phyloP scores from a whole-genome alignment of 2,329 filamentous ascomycete genomes.

The Trichoderma polysporum region DNA sequence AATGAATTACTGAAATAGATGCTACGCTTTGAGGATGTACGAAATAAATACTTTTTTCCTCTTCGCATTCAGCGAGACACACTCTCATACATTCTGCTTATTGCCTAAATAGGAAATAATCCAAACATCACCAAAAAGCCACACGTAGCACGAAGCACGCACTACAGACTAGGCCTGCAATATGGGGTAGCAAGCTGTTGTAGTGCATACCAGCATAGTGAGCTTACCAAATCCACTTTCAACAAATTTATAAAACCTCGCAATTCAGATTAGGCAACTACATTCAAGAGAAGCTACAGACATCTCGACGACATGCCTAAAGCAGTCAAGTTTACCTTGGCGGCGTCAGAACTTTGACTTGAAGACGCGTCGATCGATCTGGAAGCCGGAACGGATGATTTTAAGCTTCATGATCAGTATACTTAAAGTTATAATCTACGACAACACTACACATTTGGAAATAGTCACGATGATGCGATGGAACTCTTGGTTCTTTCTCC shows the following conservation, averaged over 20 bases:
- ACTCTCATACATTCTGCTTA: neutral
- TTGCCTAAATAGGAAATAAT: conserved; percentile 5
- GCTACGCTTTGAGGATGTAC: too few relatives aligned
- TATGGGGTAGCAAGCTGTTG: neutral
- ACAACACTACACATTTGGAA: neutral
- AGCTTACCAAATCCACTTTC: neutral
- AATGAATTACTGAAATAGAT: neutral
- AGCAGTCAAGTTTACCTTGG: neutral
- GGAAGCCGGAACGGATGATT: neutral
- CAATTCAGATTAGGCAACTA: neutral
- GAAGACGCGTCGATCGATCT: neutral
- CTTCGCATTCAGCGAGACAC: neutral
- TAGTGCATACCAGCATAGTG: neutral
- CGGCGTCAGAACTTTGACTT: conserved; percentile 8
- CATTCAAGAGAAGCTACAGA: neutral
- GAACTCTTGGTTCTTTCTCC: neutral
- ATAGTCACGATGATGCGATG: neutral
- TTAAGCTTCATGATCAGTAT: neutral
- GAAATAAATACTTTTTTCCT: neutral
- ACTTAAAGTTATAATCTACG: neutral
- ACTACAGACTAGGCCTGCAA: neutral
- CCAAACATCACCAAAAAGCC: neutral
- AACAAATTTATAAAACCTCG: neutral
- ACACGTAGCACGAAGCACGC: neutral
- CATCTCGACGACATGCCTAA: conserved; percentile 12